phyloP scores from a whole-genome alignment of 495 filamentous ascomycete species.

The Aspergillus bertholletiae region DNA sequence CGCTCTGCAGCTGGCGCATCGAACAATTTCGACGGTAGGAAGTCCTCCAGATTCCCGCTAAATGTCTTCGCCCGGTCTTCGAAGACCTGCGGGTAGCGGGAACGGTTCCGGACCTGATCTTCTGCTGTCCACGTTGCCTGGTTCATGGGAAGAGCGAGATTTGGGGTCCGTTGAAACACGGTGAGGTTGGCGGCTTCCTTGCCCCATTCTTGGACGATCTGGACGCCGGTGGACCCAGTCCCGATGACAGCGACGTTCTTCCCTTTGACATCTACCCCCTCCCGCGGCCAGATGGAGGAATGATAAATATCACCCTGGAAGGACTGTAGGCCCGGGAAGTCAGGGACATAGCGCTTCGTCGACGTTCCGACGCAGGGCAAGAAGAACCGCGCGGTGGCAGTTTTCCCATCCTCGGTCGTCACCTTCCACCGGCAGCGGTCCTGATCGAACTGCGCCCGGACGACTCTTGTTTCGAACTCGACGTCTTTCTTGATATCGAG shows the following conservation, averaged over 20 bases:
- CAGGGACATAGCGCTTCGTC: constrained; percentile 28
- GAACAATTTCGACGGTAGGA: not conserved
- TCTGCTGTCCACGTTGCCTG: not conserved
- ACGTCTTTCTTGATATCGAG: constrained; percentile 22
- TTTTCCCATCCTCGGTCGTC: constrained; percentile 40
- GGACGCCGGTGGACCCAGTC: constrained; percentile 48
- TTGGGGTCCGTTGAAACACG: constrained; percentile 50
- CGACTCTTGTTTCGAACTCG: constrained; percentile 24
- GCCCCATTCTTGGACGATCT: constrained; percentile 27
- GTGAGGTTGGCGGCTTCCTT: constrained; percentile 27
- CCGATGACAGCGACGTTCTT: constrained; percentile 51
- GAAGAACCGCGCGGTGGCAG: constrained; percentile 40
- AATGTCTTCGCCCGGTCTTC: not conserved
- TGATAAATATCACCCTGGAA: constrained; percentile 53
- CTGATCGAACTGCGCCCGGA: constrained; percentile 16
- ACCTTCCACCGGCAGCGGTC: constrained; percentile 40
- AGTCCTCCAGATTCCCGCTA: not conserved
- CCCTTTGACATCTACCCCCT: constrained; percentile 36
- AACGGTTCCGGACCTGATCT: not conserved
- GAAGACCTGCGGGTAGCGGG: not conserved
- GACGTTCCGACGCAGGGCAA: constrained; percentile 35
- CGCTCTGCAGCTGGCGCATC: not conserved
- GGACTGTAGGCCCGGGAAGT: constrained; percentile 43
- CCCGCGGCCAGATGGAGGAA: constrained; percentile 53
- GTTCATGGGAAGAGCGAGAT: constrained; percentile 9